phyloP scores from a whole-genome alignment of 75 land plant species.

The Chamaecyparis obtusa region DNA sequence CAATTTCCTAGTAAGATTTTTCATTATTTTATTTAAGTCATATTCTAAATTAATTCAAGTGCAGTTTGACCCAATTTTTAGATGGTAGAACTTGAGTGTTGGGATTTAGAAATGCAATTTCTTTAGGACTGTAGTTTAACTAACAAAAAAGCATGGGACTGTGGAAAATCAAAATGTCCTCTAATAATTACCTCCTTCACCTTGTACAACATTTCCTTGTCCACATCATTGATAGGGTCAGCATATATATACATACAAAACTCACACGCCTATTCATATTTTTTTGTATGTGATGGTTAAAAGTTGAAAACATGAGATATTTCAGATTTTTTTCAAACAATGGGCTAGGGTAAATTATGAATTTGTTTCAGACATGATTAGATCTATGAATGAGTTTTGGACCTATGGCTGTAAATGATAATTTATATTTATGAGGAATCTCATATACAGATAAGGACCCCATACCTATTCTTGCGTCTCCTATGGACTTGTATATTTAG shows the following conservation, averaged over 20 bases:
- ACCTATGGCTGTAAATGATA: no score
- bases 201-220: background rate
- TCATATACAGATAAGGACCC: no score
- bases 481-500: no score
- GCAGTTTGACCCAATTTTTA: background rate
- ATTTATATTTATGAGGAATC: no score
- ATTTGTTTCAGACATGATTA: no score
- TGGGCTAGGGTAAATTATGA: background rate
- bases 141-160: background rate
- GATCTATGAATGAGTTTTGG: no score
- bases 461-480: no score
- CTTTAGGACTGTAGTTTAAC: background rate
- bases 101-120: background rate
- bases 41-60: background rate
- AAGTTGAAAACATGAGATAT: background rate
- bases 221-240: background rate
- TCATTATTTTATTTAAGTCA: background rate
- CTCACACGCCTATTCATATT: background rate
- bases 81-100: background rate
- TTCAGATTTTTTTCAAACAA: background rate
- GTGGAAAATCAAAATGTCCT: background rate
- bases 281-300: background rate
- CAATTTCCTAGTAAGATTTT: slow-evolving; percentile 34
- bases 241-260: background rate
- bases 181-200: no score